phyloP scores from a whole-genome alignment of 73 alveolate genomes.

The Symbiodinium natans region DNA sequence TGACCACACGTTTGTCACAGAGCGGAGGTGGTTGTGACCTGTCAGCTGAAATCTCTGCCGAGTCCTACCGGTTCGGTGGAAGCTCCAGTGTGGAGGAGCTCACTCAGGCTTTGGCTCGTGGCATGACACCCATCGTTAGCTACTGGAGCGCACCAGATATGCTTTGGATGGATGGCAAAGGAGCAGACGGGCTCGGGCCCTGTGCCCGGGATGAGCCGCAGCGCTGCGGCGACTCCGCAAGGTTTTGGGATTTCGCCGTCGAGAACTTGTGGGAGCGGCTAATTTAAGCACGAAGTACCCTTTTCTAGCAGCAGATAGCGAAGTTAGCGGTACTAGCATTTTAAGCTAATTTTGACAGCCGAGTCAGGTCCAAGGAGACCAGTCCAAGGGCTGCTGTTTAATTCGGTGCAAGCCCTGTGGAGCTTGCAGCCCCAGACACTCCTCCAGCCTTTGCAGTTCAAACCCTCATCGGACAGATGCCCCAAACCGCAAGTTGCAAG shows the following conservation, averaged over 20 bases:
- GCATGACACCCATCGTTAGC: conserved; percentile 78
- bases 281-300: too few species aligned
- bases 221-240: conserved; percentile 31
- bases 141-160: conserved; percentile 83
- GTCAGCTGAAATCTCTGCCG: not conserved
- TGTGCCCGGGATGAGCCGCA: conserved; percentile 44
- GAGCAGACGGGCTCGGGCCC: conserved; percentile 57
- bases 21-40: not conserved
- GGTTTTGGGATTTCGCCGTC: conserved; percentile 3
- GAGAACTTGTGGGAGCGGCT: not conserved
- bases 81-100: conserved; percentile 29
- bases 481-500: too few species aligned
- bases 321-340: too few species aligned
- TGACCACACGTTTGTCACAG: conserved; percentile 41
- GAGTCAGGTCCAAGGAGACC: too few species aligned
- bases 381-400: too few species aligned
- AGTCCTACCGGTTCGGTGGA: conserved; percentile 16
- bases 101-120: conserved; percentile 21
- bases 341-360: too few species aligned
- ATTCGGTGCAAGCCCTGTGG: too few species aligned
- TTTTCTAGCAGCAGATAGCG: too few species aligned
- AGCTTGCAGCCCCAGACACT: too few species aligned
- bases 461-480: too few species aligned
- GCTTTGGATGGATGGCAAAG: conserved; percentile 91
- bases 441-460: too few species aligned